Base-by-base conservation (phyloP, 148 eudicot genomes). In the Vaccinium macrocarpon region DNA sequence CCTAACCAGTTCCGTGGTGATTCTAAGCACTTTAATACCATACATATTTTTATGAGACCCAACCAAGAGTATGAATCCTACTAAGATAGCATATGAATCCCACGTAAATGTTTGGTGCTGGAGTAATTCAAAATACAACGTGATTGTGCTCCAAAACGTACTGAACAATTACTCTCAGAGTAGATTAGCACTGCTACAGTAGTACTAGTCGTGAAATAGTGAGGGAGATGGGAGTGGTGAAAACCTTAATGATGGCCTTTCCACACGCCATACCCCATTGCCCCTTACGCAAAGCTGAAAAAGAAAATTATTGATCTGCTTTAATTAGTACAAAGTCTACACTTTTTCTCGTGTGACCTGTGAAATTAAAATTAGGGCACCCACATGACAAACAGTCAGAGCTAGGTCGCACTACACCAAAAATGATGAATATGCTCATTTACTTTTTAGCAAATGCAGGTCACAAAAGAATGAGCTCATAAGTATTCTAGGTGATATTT, bases 201-300 rank as follows among this genome's bases (percentile, higher is more conserved):
- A 11, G 29, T 49, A n/a, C n/a, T 5, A 42, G 66, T 16, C 0
- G 73, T 68, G 38, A 68, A 68, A 38, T 68, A 29, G 73, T 27
- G 35, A 66, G 35, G 16, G 73, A 68, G 72, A 27, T 66, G 72
- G 38, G 55, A 52, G 23, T 42, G 78, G 78, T 79, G 81, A 55
- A 79, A 53, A 56, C 61, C 68, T 79, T 79, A 78, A 78, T 78
- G 81, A 78, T 78, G 81, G 62, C 19, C 62, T 53, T 52, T 53
- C 14, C 62, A 16, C 64, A 78, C 53, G 81, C 81, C 81, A 78
- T 25, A 53, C 46, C 81, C 68, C 49, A 53, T 57, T 3, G 71
- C 71, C 81, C 42, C 81, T n/a, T 72, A 25, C 13, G 16, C 10
- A 52, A 52, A 78, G 42, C 81, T 13, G 81, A 15, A 32, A 79